Conservation (phyloP, 257 asterid species). For the Leonotis leonurus region DNA sequence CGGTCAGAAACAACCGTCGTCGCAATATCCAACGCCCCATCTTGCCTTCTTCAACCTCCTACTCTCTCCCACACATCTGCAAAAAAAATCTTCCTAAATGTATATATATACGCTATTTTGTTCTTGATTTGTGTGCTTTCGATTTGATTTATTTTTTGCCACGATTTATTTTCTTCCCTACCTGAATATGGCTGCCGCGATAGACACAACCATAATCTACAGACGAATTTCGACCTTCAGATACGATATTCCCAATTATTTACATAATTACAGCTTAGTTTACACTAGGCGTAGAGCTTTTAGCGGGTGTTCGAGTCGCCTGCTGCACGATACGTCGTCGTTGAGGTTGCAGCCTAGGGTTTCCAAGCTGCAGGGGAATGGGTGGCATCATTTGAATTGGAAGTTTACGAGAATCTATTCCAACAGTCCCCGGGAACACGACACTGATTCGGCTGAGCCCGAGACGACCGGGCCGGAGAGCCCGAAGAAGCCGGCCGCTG, state of each 20-base stretch:
- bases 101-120: conserved; percentile 1
- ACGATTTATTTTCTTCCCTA: not conserved
- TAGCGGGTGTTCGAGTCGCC: conserved; percentile 25
- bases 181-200: conserved; percentile 45
- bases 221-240: conserved; percentile 46
- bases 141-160: conserved; percentile 1
- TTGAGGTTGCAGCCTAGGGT: conserved; percentile 41
- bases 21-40: conserved; percentile 42
- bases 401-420: conserved; percentile 43
- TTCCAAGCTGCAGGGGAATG: conserved; percentile 28
- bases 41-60: conserved; percentile 23
- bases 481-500: conserved; percentile 30
- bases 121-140: not conserved
- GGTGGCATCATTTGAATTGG: conserved; percentile 24
- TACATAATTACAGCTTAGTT: conserved; percentile 23
- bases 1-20: conserved; percentile 34
- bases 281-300: conserved; percentile 41
- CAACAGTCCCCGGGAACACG: conserved; percentile 69
- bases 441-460: conserved; percentile 57
- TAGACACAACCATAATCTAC: conserved; percentile 46
- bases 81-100: conserved; percentile 20
- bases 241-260: conserved; percentile 25
- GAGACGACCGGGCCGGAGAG: conserved; percentile 48
- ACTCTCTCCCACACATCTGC: conserved; percentile 36
- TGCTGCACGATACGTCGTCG: conserved; percentile 24